Conservation (phyloP, 345 rosid genomes). For the Citrus reticulata region DNA sequence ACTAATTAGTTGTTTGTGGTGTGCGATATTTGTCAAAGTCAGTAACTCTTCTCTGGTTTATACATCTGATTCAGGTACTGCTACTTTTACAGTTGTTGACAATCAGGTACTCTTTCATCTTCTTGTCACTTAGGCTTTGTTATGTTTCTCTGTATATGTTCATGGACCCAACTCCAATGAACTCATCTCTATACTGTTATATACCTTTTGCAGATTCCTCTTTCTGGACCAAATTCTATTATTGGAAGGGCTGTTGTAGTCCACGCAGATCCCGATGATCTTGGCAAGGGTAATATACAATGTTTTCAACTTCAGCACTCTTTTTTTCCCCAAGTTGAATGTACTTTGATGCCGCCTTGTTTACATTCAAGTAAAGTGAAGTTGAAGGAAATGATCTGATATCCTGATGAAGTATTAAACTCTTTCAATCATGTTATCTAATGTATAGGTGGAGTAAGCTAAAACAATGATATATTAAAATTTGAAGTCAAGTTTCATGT, state of each 20-base stretch:
- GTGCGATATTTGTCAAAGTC: background rate
- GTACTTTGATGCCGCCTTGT: background rate
- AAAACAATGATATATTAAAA: background rate
- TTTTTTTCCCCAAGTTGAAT: background rate
- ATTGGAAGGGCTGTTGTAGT: slow-evolving; percentile 93
- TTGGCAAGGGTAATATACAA: slow-evolving; percentile 40
- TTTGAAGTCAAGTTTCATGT: background rate
- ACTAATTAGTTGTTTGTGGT: background rate
- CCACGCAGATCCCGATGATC: slow-evolving; percentile 91
- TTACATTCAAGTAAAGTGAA: background rate
- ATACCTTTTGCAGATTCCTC: slow-evolving; percentile 58
- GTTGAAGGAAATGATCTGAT: background rate
- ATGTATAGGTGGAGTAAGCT: background rate
- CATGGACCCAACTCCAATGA: background rate
- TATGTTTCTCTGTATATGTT: background rate
- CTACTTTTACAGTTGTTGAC: slow-evolving; percentile 56
- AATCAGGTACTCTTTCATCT: slow-evolving; percentile 36
- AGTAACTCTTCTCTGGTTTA: background rate
- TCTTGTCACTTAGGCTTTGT: background rate
- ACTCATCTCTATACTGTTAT: background rate
- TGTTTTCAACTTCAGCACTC: background rate
- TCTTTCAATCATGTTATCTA: background rate
- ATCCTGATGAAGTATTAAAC: background rate
- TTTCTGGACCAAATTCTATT: slow-evolving; percentile 68
- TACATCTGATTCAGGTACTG: slow-evolving; percentile 53